Base-by-base conservation (phyloP, 768 basidiomycete species). In the Leccinum broughii region DNA sequence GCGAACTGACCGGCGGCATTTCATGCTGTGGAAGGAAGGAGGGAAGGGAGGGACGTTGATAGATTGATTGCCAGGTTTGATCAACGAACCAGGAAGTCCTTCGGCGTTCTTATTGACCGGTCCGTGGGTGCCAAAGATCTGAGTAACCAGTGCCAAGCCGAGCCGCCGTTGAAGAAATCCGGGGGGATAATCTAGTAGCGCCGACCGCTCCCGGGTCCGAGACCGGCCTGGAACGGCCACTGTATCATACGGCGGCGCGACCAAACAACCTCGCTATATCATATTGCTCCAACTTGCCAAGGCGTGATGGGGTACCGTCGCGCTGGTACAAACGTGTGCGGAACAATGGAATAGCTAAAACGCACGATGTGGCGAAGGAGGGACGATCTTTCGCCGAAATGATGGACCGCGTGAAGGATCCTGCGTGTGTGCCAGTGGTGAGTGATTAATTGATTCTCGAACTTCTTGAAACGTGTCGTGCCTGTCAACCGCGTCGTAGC, bases 341-440 rank as follows among this genome's bases (percentile, higher is more conserved):
- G 60, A 62, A 65, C 64, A 66, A 65, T 66, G 22, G 59, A 17
- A 44, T 51, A 49, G 35, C 28, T 13, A 54, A 15, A 30, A 37
- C 51, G 26, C 4, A 14, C 39, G 22, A 37, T 28, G 51, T 9
- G 55, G 41, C 39, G 17, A 44, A 20, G 39, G 39, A 63, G 34
- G 56, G 62, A n/a, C 66, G 51, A 61, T 68, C 62, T 54, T 49
- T n/a, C 56, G 35, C 58, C 62, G 57, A 48, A 35, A 64, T 64
- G 62, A 64, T 49, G 39, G 41, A 22, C 46, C 24, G 32, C 56
- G 54, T 63, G 56, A 39, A 54, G 14, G 48, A 34, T 9, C 22
- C 51, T 49, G 56, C 39, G 14, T 48, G 44, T 37, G 56, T 53
- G 39, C 39, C 37, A 39, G 17, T 17, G 8, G 39, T 41, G 39